A percentile compares a stretch with the other conserved stretches of the same genome.
Conservation (phyloP, 371 early-diverging fungal genomes). For the Syncephalastrum contaminatum region DNA sequence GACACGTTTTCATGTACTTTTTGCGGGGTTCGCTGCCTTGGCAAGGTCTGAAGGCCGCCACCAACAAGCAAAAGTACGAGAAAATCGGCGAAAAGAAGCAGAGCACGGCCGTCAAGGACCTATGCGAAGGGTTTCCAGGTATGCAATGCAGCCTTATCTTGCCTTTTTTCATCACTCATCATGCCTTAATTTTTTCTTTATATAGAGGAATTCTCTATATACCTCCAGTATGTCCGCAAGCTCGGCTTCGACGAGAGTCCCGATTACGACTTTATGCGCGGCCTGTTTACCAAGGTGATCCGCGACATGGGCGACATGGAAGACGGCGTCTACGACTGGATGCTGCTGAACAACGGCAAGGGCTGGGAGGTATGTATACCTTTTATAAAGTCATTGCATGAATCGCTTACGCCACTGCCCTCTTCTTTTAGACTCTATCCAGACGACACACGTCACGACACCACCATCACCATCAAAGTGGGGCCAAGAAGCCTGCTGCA, state of each 20-base stretch:
- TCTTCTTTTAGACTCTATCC: too few species aligned
- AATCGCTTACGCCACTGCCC: too few species aligned
- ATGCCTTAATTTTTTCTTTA: conserved; percentile 2
- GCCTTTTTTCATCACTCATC: not conserved
- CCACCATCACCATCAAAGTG: conserved; percentile 3
- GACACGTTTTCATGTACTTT: conserved; percentile 99
- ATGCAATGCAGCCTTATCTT: conserved; percentile 6
- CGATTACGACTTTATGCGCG: conserved; percentile 89
- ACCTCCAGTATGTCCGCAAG: conserved; percentile 91
- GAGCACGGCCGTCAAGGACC: conserved; percentile 85
- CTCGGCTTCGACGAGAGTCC: conserved; percentile 97
- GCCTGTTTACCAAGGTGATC: conserved; percentile 85
- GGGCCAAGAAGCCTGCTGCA: conserved; percentile 6
- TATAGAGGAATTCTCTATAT: conserved; percentile 86
- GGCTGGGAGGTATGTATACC: conserved; percentile 44
- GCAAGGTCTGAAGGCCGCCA: conserved; percentile 98
- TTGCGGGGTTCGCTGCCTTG: conserved; percentile 98
- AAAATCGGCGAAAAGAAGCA: conserved; percentile 98
- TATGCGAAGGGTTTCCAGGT: conserved; percentile 92
- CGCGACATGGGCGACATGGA: conserved; percentile 74
- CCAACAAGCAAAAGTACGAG: conserved; percentile 98
- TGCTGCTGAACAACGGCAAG: conserved; percentile 66
- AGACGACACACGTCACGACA: too few species aligned
- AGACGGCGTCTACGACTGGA: conserved; percentile 97
- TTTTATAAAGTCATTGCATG: too few species aligned